Evolutionary conservation across 768 basidiomycete species (phyloP).

Genomic region (Fomitopsis serialis): DNA sequence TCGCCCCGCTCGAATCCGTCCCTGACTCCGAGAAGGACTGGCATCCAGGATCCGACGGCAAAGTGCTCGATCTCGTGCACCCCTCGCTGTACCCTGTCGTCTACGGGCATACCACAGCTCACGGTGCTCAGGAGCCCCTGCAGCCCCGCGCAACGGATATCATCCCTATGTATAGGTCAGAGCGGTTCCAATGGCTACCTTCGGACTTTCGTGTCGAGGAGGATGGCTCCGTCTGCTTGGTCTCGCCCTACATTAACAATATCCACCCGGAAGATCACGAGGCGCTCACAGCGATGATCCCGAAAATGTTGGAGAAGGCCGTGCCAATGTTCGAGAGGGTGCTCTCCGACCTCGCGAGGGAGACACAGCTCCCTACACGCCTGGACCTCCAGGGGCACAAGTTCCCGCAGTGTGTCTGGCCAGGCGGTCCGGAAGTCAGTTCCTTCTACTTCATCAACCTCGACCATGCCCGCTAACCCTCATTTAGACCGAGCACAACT

Average conservation of each 20-base stretch:
- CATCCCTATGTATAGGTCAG: constrained; percentile 9
- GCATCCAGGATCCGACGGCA: constrained; percentile 39
- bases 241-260: constrained; percentile 26
- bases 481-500: no score
- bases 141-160: background rate
- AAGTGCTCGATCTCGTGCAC: constrained; percentile 42
- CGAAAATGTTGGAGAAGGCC: constrained; percentile 13
- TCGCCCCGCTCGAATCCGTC: constrained; percentile 28
- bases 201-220: constrained; percentile 23
- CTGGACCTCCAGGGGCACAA: background rate
- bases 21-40: constrained; percentile 36
- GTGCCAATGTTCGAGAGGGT: constrained; percentile 25
- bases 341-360: constrained; percentile 6
- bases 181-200: constrained; percentile 23
- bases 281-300: constrained; percentile 14
- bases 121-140: background rate
- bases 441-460: background rate
- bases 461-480: no score
- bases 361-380: background rate
- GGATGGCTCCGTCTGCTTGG: constrained; percentile 12
- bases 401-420: background rate
- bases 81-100: constrained; percentile 34
- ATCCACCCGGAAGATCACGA: constrained; percentile 17
- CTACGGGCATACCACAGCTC: background rate
- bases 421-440: background rate